Conservation (phyloP, 345 rosid species). For the Syzygium grande region DNA sequence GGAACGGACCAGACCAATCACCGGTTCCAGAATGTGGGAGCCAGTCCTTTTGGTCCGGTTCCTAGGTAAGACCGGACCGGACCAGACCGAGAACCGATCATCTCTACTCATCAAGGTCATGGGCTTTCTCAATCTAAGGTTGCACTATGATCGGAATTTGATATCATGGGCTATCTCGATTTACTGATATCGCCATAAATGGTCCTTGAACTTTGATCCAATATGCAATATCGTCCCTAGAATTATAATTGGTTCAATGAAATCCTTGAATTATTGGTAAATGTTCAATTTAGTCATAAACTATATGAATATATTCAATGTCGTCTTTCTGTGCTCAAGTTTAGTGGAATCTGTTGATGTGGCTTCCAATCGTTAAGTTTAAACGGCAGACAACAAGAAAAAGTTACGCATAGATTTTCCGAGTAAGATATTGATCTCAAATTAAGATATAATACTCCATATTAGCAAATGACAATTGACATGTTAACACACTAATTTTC, state of each 20-base stretch:
- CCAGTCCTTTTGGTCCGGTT: no score
- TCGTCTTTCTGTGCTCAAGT: background rate
- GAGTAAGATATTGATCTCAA: background rate
- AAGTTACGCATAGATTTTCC: background rate
- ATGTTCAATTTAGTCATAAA: background rate
- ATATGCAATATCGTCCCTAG: fast-evolving
- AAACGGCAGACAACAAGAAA: background rate
- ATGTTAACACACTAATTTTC: background rate
- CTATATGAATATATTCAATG: background rate
- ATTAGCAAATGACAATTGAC: background rate
- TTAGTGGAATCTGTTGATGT: background rate
- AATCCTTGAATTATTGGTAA: background rate
- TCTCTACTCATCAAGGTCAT: background rate
- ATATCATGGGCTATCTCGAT: background rate
- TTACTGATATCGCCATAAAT: background rate
- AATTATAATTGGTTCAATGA: background rate
- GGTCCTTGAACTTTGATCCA: background rate
- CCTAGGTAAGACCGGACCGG: no score
- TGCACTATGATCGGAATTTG: background rate
- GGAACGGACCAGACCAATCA: no score
- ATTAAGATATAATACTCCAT: background rate
- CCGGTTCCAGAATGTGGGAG: no score
- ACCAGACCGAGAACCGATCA: no score
- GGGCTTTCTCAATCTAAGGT: background rate
- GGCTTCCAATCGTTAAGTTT: background rate